Conservation (phyloP, 768 basidiomycete species). For the Trichaptum fuscoviolaceum region DNA sequence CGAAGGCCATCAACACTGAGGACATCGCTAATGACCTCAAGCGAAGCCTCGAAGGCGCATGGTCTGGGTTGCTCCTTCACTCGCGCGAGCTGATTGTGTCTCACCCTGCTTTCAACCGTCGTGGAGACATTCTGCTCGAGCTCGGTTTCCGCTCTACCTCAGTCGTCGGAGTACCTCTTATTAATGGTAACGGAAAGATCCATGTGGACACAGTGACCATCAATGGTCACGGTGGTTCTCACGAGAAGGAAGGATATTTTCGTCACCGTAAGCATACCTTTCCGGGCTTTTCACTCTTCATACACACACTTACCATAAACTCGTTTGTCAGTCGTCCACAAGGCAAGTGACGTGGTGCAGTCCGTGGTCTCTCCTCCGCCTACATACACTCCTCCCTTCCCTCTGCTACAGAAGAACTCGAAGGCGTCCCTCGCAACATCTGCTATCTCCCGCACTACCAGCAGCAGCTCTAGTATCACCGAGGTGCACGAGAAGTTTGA, state of each 20-base stretch:
- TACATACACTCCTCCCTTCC: background rate
- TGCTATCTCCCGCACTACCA: background rate
- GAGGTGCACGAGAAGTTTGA: background rate
- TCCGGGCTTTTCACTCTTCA: background rate
- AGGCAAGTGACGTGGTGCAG: background rate
- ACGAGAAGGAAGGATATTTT: background rate
- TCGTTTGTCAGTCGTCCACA: background rate
- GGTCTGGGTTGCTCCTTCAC: conserved; percentile 21
- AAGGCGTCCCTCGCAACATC: background rate
- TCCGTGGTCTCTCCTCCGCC: background rate
- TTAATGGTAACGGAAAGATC: background rate
- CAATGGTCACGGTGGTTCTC: background rate
- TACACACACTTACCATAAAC: background rate
- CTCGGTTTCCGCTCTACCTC: conserved; percentile 13
- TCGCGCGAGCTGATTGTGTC: conserved; percentile 21
- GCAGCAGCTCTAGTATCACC: background rate
- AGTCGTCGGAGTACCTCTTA: background rate
- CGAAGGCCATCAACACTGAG: conserved; percentile 17
- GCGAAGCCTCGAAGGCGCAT: conserved; percentile 22
- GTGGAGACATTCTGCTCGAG: conserved; percentile 27
- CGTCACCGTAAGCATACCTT: background rate
- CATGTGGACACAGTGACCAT: background rate
- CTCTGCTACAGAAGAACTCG: background rate
- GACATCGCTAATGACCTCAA: conserved; percentile 20
- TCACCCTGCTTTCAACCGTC: conserved; percentile 26